Base-by-base conservation (phyloP, 2,329 filamentous ascomycete species). In the Thyridium curvatum region DNA sequence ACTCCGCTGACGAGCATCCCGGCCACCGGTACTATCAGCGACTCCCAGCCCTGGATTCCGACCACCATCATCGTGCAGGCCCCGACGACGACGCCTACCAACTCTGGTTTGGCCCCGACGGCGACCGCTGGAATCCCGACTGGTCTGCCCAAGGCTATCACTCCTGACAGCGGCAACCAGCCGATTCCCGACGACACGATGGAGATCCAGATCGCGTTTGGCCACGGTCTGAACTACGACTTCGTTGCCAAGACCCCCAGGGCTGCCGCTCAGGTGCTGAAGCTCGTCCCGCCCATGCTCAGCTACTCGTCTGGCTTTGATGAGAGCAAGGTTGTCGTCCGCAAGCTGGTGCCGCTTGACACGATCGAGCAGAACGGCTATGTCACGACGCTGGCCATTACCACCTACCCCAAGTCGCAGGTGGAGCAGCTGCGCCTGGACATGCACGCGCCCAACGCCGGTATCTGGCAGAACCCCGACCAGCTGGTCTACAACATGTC, bases 221-320 rank as follows among this genome's bases (percentile, higher is more conserved):
- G 78, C 38, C 84, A 80, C 54, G 75, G 77, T 2, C 73, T 94
- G 50, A 91, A 94, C 65, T 98, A 93, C 60, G 66, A 75, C 8
- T 95, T 94, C 55, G 85, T 97, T 18, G 81, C 84, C 10, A 69
- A 68, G 16, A 79, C 84, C 45, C 71, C 79, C 12, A 72, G 82
- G 46, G 85, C 89, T 14, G 84, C 87, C 5, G 79, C 79, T 30
- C 91, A 97, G 62, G 86, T 98, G 53, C 94, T 96, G 67, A 65
- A 77, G 38, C 85, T 78, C 47, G 68, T 96, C 4, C 89, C 89
- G 0, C 51, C 69, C 38, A 87, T 86, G 47, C 71, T 95, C 36
- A 67, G 75, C 3, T 75, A 82, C 46, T 84, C 77, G 32, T 61
- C 59, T 35, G 81, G 77, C 34, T 66, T 94, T 34, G 52, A 61